Base-by-base conservation (phyloP, 1,139 yeast genomes). In the Kodamaea fungicola region DNA sequence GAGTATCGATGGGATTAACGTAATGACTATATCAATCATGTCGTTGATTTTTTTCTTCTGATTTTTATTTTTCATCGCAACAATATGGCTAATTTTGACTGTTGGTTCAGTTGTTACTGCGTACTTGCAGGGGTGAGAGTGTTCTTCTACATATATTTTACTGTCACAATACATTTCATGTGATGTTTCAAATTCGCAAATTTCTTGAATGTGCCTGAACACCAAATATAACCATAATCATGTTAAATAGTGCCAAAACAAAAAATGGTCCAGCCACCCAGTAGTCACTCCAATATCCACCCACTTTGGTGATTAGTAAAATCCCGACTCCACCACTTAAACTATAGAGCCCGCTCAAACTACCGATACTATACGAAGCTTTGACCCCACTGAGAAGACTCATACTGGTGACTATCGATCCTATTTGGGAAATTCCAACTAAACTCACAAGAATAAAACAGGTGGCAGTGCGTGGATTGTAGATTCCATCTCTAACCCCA, bases 271-370 rank as follows among this genome's bases (percentile, higher is more conserved):
- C 75, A 33, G 78, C 73, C 12, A 71, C 61, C 77, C 80, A 77
- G 28, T 46, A 40, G 50, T 81, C 88, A 28, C 84, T 76, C 49
- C 78, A 62, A 28, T 60, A 51, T 1, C 89, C 89, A 4, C 90
- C 90, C 9, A 80, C 34, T 47, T 76, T 74, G 29, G 81, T 72
- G 19, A 82, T 62, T 1, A 79, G 39, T 40, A 83, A 58, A 21
- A 83, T 80, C 1, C 92, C 92, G n/a, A 79, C 38, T 1, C 87
- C 88, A 7, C 89, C 89, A 47, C 74, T 64, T 38, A 83, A 70
- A 12, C 83, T 74, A 52, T 79, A 81, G 6, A 81, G 75, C 2
- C 92, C 92, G 40, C 83, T 74, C 30, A 83, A 71, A 5, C 86
- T 72, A 5, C 92, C 92, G 38, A 78, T 74, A 26, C 35, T 34